Conservation (phyloP, 139 green algal species). For the Chlorella sp. region DNA sequence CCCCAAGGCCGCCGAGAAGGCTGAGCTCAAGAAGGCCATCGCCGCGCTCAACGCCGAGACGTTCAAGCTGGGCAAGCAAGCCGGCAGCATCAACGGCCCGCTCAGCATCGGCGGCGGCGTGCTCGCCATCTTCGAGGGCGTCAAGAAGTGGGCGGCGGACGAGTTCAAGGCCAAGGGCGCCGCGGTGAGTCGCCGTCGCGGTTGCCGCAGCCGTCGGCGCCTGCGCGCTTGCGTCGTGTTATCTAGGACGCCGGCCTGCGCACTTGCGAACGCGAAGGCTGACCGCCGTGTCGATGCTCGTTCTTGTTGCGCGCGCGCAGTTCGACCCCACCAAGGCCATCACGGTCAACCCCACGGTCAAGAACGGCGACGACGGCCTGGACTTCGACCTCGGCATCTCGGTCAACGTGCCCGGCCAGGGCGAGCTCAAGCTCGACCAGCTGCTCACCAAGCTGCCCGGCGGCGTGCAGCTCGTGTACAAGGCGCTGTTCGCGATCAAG, state of each 20-base stretch:
- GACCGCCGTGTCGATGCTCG: too few relatives aligned
- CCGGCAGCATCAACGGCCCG: background rate
- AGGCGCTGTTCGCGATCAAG: constrained; percentile 4
- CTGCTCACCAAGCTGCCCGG: background rate
- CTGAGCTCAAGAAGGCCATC: constrained; percentile 3
- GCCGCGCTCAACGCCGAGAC: constrained; percentile 1
- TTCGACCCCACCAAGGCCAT: background rate
- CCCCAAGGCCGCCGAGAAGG: constrained; percentile 5
- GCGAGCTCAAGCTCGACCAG: background rate
- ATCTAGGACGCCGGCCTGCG: too few relatives aligned
- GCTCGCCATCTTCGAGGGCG: background rate
- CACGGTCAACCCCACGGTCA: constrained; percentile 4
- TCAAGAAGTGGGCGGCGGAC: background rate
- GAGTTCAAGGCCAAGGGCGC: background rate
- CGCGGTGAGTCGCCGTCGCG: background rate
- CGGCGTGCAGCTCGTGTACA: constrained; percentile 2
- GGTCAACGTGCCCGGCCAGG: background rate
- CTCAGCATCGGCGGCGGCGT: constrained; percentile 1
- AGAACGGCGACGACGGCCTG: background rate
- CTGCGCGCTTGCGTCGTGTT: too few relatives aligned
- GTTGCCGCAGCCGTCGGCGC: too few relatives aligned
- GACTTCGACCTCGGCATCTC: constrained; percentile 1
- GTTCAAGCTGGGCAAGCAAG: constrained; percentile 21
- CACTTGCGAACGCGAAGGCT: too few relatives aligned
- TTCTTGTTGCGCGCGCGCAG: too few relatives aligned